phyloP scores from a whole-genome alignment of 1,284 basidiomycete species.

The Ustilago tritici region DNA sequence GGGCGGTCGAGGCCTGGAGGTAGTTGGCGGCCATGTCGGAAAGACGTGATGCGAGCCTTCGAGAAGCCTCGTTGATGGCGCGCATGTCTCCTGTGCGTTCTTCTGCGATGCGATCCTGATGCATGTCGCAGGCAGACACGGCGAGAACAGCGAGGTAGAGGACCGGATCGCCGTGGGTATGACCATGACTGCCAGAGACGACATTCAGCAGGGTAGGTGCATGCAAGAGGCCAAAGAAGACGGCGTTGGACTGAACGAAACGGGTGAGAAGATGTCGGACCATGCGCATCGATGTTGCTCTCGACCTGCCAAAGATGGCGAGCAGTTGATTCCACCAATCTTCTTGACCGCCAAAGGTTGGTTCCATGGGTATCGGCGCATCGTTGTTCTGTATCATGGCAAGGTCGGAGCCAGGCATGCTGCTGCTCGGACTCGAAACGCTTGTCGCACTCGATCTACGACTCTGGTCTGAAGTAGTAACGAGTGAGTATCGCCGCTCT shows the following conservation, averaged over 20 bases:
- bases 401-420: conserved; percentile 46
- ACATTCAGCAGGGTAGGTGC: conserved; percentile 42
- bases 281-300: conserved; percentile 19
- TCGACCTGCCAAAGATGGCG: conserved; percentile 21
- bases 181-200: conserved; percentile 28
- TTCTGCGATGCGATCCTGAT: conserved; percentile 33
- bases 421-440: conserved; percentile 30
- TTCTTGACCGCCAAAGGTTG: conserved; percentile 16
- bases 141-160: conserved; percentile 52
- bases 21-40: conserved; percentile 40
- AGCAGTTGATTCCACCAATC: conserved; percentile 48
- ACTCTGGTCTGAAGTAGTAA: background rate
- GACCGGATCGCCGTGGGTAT: conserved; percentile 35
- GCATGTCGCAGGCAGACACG: conserved; percentile 53
- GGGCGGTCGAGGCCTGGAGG: conserved; percentile 35
- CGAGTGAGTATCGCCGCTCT: background rate
- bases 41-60: conserved; percentile 24
- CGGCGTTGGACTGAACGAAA: conserved; percentile 55
- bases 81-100: conserved; percentile 45
- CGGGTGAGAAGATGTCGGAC: conserved; percentile 42
- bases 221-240: conserved; percentile 53
- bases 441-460: background rate
- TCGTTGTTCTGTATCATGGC: conserved; percentile 53
- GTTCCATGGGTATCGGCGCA: conserved; percentile 37
- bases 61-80: conserved; percentile 34